These are phyloP conservation scores for Wickerhamomyces strasburgensis DNA, from an alignment of 805 yeast genomes.

Conservation along the genomic window DNA sequence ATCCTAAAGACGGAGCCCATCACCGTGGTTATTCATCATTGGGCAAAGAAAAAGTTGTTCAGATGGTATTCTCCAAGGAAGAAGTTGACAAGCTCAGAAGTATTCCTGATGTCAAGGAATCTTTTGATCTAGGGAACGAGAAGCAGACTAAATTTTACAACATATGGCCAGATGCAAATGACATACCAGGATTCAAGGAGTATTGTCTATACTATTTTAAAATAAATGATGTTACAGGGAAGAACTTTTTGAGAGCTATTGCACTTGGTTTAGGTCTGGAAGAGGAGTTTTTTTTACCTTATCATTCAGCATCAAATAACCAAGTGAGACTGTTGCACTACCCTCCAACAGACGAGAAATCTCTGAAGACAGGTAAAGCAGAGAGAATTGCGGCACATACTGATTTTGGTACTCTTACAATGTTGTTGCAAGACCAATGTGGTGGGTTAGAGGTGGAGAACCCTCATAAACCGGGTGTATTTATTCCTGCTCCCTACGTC, in stretches of 20 bases:
- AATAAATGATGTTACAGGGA: constrained; percentile 12
- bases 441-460: constrained; percentile 25
- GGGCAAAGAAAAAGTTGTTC: constrained; percentile 27
- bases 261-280: constrained; percentile 21
- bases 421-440: constrained; percentile 23
- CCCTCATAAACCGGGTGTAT: constrained; percentile 15
- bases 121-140: constrained; percentile 24
- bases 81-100: constrained; percentile 16
- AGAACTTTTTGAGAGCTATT: constrained; percentile 19
- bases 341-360: constrained; percentile 20
- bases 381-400: constrained; percentile 27
- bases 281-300: constrained; percentile 19
- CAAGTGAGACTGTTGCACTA: constrained; percentile 22
- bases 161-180: constrained; percentile 25
- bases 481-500: constrained; percentile 18
- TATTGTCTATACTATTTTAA: constrained; percentile 19
- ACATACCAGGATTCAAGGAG: constrained; percentile 23
- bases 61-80: constrained; percentile 22
- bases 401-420: constrained; percentile 25
- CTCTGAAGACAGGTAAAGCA: constrained; percentile 16
- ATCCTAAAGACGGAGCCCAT: constrained; percentile 24
- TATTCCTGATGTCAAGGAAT: constrained; percentile 27
- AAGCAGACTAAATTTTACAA: constrained; percentile 14
- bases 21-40: constrained; percentile 26
- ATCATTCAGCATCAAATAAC: constrained; percentile 21